A percentile compares a stretch with the other conserved stretches of the same genome.
phyloP scores from a whole-genome alignment of 2,329 filamentous ascomycete genomes.

The Alternaria hordeiaustralica region DNA sequence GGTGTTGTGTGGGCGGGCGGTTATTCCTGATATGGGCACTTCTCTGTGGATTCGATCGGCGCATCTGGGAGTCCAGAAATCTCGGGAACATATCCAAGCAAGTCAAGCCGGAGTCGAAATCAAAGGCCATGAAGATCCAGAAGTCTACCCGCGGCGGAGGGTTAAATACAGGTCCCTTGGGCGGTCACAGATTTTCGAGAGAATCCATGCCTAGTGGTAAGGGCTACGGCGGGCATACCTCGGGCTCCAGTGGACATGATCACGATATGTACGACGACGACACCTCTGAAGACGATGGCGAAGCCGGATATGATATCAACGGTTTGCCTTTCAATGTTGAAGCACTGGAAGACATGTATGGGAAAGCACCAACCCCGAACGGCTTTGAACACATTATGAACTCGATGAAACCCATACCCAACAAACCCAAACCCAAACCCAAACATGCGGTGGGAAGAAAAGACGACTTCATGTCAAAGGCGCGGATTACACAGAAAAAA shows the following conservation, averaged over 20 bases:
- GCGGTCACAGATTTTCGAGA: background rate
- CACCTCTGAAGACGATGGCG: background rate
- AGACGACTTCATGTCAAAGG: conserved; percentile 6
- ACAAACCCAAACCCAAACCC: background rate
- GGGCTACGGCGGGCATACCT: conserved; percentile 14
- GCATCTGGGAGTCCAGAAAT: conserved; percentile 14
- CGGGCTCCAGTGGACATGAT: conserved; percentile 10
- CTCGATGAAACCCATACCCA: background rate
- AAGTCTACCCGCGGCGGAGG: background rate
- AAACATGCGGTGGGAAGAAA: background rate
- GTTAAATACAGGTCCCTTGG: conserved; percentile 6
- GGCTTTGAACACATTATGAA: background rate
- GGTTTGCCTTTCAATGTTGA: background rate
- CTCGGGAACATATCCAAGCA: background rate
- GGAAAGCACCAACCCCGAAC: background rate
- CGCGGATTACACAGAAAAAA: conserved; percentile 14
- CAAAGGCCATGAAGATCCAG: background rate
- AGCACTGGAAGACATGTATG: background rate
- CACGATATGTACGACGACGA: background rate
- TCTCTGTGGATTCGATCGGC: conserved; percentile 48
- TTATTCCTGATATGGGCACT: conserved; percentile 47
- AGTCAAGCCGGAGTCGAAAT: background rate
- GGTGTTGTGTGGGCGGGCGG: conserved; percentile 47
- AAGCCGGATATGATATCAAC: background rate
- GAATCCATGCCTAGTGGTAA: conserved; percentile 14